Conservation (phyloP, 2,329 filamentous ascomycete genomes). For the Aspergillus ustus region DNA sequence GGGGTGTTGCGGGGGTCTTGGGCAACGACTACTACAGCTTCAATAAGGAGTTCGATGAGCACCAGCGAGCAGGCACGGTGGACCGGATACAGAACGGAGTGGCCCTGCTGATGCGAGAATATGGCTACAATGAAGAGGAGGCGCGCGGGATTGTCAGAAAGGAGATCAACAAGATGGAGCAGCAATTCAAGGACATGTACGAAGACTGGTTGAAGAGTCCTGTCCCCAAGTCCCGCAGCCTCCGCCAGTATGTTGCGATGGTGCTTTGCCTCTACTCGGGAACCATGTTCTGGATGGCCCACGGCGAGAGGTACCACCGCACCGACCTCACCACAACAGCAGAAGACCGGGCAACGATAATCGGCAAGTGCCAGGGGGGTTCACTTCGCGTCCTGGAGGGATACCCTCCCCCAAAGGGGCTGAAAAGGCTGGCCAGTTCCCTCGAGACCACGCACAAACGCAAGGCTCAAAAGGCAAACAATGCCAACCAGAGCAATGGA, state of each 20-base stretch:
- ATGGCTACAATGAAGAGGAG: slow-evolving; percentile 3
- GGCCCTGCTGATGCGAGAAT: slow-evolving; percentile 2
- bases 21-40: slow-evolving; percentile 7
- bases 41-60: slow-evolving; percentile 3
- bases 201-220: background rate
- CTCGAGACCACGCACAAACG: background rate
- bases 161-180: background rate
- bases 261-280: background rate
- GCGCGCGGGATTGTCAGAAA: background rate
- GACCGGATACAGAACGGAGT: slow-evolving; percentile 3
- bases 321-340: background rate
- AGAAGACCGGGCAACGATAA: background rate
- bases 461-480: background rate
- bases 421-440: background rate
- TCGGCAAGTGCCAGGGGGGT: background rate
- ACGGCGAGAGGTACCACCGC: background rate
- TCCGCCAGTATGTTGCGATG: background rate
- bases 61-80: background rate
- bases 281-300: background rate
- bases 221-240: background rate
- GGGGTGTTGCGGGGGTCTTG: background rate
- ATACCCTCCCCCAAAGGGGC: background rate
- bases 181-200: background rate
- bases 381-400: background rate
- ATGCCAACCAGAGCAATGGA: background rate